Evolutionary conservation across 179 eudicot species (phyloP), one percentile per base, ranked within the genome.

Genomic region (Corrigiola litoralis): DNA sequence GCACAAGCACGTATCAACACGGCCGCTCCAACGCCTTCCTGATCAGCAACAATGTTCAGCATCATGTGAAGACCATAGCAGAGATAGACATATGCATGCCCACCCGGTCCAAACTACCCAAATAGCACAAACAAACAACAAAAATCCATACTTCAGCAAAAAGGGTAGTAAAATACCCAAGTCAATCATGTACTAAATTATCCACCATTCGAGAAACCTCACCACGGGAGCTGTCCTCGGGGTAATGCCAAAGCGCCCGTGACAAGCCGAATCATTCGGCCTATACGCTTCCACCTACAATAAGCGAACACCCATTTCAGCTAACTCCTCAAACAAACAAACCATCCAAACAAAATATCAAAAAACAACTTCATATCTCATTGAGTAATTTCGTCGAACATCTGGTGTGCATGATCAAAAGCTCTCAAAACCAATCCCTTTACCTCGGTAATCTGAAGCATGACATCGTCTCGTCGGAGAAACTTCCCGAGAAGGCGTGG

Each of bases 361-460:
- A 46, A 55, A 24, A 8, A 2, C 4, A 29, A 25, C 9, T 41
- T 23, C 58, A 2, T 10, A 5, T 5, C 20, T 53, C 47, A 21
- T 9, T 61, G 18, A 4, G 58, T 2, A 31, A 62, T 63, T 75
- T 71, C 51, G 23, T 79, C 79, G 31, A 78, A 71, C 80, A 75
- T 0, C 16, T 77, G 8, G 32, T 24, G 48, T 17, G 70, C 73
- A 38, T 3, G 13, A 7, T 33, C 14, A 34, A 24, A 21, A 59
- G 10, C 1, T 34, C 14, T 6, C 59, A 13, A 1, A 62, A 17
- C 6, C 29, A 23, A 2, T 5, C 36, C 4, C 12, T 49, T 13
- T 51, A 89, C 98, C 96, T 92, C 98, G 10, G 96, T 92, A 48
- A 92, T 92, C 77, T 78, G 98, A 42, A 92, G 92, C 68, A 90